phyloP scores from a whole-genome alignment of 345 rosid genomes.

The Nephelium lappaceum region DNA sequence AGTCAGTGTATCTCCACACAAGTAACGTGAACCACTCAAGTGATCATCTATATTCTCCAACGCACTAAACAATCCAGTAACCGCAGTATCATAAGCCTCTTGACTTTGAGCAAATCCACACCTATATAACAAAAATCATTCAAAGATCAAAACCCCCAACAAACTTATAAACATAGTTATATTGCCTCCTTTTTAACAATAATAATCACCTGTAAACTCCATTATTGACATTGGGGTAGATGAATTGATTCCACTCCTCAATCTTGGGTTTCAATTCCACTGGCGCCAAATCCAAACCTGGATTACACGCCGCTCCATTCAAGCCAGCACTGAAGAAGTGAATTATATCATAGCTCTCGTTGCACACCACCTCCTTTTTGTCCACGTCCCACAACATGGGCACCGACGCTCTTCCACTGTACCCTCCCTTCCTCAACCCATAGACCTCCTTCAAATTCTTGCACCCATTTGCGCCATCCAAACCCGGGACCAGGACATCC shows the following conservation, averaged over 20 bases:
- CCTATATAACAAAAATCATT: conserved; percentile 33
- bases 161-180: not conserved
- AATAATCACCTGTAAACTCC: conserved; percentile 73
- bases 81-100: conserved; percentile 77
- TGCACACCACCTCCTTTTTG: conserved; percentile 67
- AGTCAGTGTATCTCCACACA: conserved; percentile 72
- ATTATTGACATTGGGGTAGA: conserved; percentile 78
- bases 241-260: conserved; percentile 68
- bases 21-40: conserved; percentile 53
- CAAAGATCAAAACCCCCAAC: not conserved
- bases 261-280: conserved; percentile 47
- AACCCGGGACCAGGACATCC: conserved; percentile 53
- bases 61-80: conserved; percentile 55
- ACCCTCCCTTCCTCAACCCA: conserved; percentile 56
- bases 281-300: conserved; percentile 65
- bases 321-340: conserved; percentile 69
- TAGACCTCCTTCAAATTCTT: conserved; percentile 79
- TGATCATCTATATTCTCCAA: conserved; percentile 66
- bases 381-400: conserved; percentile 82
- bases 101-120: conserved; percentile 93
- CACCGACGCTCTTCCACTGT: conserved; percentile 73
- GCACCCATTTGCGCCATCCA: conserved; percentile 57
- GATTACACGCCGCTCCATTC: conserved; percentile 51
- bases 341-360: conserved; percentile 81
- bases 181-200: too few relatives aligned